These are phyloP conservation scores for Candida nitratophila DNA, from an alignment of 805 yeast species.

Conservation along the genomic window DNA sequence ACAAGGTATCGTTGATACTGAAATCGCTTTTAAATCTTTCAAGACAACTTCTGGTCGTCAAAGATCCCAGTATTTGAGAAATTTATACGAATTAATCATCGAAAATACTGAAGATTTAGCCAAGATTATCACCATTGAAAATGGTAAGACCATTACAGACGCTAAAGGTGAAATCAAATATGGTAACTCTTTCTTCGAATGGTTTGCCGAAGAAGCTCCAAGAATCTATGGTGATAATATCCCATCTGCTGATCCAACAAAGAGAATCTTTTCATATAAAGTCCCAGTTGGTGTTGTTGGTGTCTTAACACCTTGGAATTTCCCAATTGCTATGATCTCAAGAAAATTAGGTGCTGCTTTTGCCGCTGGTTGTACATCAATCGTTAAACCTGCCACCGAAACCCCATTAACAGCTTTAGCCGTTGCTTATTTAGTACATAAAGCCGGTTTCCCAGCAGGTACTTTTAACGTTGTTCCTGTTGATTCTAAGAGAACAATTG, in stretches of 20 bases:
- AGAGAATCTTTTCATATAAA: slow-evolving; percentile 49
- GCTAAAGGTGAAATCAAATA: slow-evolving; percentile 64
- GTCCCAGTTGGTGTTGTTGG: slow-evolving; percentile 85
- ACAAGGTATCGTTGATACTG: slow-evolving; percentile 50
- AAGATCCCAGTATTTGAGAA: slow-evolving; percentile 45
- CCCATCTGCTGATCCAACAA: slow-evolving; percentile 41
- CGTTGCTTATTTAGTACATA: slow-evolving; percentile 47
- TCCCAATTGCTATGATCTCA: slow-evolving; percentile 74
- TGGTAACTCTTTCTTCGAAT: slow-evolving; percentile 74
- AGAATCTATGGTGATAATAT: slow-evolving; percentile 61
- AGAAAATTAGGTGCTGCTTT: slow-evolving; percentile 69
- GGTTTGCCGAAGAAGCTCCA: slow-evolving; percentile 85
- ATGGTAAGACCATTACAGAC: slow-evolving; percentile 68
- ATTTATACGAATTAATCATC: slow-evolving; percentile 45
- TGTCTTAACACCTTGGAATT: slow-evolving; percentile 78
- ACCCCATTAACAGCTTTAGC: slow-evolving; percentile 74
- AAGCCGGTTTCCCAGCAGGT: slow-evolving; percentile 71
- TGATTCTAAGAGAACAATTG: slow-evolving; percentile 29
- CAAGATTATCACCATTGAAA: slow-evolving; percentile 54
- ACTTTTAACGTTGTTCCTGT: slow-evolving; percentile 59
- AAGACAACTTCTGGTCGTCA: slow-evolving; percentile 46
- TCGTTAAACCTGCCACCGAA: slow-evolving; percentile 70
- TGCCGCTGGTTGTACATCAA: slow-evolving; percentile 76
- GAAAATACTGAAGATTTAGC: slow-evolving; percentile 63
- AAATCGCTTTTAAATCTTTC: slow-evolving; percentile 44